phyloP scores from a whole-genome alignment of 306 rosid species.

The Albizia julibrissin region DNA sequence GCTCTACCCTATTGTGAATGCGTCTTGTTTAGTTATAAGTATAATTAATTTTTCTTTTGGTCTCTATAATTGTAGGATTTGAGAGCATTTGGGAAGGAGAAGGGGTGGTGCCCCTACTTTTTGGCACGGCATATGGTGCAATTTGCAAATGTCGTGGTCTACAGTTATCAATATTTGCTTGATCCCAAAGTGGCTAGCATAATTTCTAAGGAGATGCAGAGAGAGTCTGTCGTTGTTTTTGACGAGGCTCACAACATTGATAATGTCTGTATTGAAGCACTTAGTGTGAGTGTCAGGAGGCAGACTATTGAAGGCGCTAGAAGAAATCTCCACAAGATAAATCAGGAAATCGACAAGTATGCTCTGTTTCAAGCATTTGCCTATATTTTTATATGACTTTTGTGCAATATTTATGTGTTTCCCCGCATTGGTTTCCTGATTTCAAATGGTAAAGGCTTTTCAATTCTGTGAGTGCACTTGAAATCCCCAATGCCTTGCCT shows the following conservation, averaged over 20 bases:
- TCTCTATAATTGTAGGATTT: conserved; percentile 56
- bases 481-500: conserved; percentile 5
- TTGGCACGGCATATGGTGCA: conserved; percentile 97
- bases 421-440: conserved; percentile 7
- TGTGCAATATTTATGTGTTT: background rate
- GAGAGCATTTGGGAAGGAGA: conserved; percentile 75
- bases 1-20: background rate
- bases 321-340: conserved; percentile 81
- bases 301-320: conserved; percentile 96
- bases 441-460: conserved; percentile 1
- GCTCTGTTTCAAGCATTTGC: conserved; percentile 33
- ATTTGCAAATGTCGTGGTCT: conserved; percentile 87
- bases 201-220: conserved; percentile 95
- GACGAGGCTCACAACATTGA: conserved; percentile 97
- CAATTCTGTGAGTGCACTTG: conserved; percentile 6
- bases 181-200: conserved; percentile 93
- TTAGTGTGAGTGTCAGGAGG: conserved; percentile 96
- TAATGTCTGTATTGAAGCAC: conserved; percentile 96
- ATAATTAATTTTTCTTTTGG: background rate
- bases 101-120: conserved; percentile 94
- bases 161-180: conserved; percentile 93
- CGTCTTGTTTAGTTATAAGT: background rate
- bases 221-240: conserved; percentile 90
- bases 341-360: conserved; percentile 89
- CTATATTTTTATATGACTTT: conserved; percentile 3